Evolutionary conservation across 192 early-diverging fungal species (phyloP).

Genomic region (Thamnidium elegans): DNA sequence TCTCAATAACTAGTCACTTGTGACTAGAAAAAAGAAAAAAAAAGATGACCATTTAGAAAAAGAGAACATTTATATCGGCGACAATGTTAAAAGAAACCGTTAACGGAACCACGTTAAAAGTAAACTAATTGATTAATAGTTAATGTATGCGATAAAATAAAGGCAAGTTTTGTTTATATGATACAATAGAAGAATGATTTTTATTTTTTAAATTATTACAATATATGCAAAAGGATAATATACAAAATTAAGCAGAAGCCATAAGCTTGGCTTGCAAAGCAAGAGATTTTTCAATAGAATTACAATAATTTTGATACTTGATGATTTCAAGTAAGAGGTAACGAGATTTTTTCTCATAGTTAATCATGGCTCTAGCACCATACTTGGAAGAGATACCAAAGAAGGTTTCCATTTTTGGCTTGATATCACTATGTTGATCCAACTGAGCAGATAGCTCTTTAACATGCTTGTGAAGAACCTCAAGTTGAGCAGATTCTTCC

Average conservation of each 20-base stretch:
- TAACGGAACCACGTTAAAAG: no score
- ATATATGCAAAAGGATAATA: no score
- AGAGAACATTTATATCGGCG: no score
- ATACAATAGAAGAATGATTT: no score
- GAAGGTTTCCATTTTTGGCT: constrained; percentile 39
- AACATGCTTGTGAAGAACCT: constrained; percentile 62
- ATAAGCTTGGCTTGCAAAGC: constrained; percentile 17
- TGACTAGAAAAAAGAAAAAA: no score
- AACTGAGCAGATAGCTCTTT: constrained; percentile 64
- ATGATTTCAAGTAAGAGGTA: constrained; percentile 79
- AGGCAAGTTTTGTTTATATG: no score
- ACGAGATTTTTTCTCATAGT: constrained; percentile 78
- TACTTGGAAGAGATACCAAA: constrained; percentile 11
- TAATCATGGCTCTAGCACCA: constrained; percentile 56
- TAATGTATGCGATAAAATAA: no score
- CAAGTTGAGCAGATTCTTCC: constrained; percentile 53
- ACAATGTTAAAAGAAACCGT: no score
- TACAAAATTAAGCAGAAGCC: background rate
- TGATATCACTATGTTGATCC: constrained; percentile 60
- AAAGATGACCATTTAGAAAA: no score
- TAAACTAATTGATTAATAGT: no score
- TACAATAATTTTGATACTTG: constrained; percentile 81
- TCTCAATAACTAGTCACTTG: no score
- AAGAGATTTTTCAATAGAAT: constrained; percentile 59
- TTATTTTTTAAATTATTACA: no score